These are phyloP conservation scores for Fusarium pininemorale DNA, from an alignment of 2,329 filamentous ascomycete species.

Conservation along the genomic window DNA sequence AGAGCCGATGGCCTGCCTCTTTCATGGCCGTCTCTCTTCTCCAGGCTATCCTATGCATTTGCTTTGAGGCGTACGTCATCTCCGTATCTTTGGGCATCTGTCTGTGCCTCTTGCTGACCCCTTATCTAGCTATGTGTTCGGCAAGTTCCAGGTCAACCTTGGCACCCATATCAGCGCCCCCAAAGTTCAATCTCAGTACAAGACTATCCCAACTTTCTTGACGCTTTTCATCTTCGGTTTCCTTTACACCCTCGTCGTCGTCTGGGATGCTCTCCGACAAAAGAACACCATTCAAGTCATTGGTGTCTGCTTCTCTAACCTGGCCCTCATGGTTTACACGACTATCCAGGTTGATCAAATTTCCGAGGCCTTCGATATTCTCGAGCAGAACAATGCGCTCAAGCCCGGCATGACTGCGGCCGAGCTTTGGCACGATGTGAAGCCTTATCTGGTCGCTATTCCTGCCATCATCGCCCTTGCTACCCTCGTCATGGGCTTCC, in stretches of 20 bases:
- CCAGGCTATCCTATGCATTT: conserved; percentile 83
- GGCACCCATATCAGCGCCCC: conserved; percentile 51
- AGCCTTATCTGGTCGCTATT: conserved; percentile 83
- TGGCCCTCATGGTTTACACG: conserved; percentile 91
- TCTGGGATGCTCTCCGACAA: conserved; percentile 90
- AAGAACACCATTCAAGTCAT: conserved; percentile 99
- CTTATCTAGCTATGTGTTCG: conserved; percentile 81
- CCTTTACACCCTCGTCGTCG: conserved; percentile 87
- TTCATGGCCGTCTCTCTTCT: conserved; percentile 79
- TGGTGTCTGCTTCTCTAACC: conserved; percentile 90
- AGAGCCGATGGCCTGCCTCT: conserved; percentile 85
- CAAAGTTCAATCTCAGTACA: conserved; percentile 61
- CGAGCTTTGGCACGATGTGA: conserved; percentile 74
- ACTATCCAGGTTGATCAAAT: conserved; percentile 95
- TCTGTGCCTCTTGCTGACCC: conserved; percentile 21
- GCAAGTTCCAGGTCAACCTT: conserved; percentile 77
- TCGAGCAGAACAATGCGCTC: conserved; percentile 60
- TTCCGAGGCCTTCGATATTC: conserved; percentile 70
- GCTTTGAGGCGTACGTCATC: conserved; percentile 81
- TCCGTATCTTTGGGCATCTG: background rate
- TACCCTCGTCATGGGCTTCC: conserved; percentile 76
- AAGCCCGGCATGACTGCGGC: conserved; percentile 40
- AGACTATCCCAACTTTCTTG: conserved; percentile 91
- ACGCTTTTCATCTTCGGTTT: conserved; percentile 98
- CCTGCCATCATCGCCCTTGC: conserved; percentile 83